Base-by-base conservation (phyloP, 208 protist genomes). In the Leptomonas pyrrhocoris region DNA sequence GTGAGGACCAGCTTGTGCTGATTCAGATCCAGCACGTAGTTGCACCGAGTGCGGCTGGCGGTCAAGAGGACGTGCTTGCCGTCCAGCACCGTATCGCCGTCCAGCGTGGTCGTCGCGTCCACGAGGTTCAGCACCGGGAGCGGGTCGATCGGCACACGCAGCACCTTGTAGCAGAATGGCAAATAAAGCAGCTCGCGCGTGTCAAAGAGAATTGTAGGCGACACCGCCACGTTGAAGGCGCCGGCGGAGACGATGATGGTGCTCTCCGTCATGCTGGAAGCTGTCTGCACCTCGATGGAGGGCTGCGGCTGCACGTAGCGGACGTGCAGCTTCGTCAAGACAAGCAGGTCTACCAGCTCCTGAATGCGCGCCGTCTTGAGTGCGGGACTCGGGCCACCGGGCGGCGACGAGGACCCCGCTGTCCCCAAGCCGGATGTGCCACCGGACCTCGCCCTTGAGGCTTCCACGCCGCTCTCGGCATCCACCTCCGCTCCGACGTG, bases 91-190 rank as follows among this genome's bases (percentile, higher is more conserved):
- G 86, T 36, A 57, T 96, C 85, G 23, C 61, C 59, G 25, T 84
- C 66, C 60, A 96, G 71, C 25, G 64, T 21, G 34, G 86, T 88
- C 40, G 83, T 75, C 18, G 68, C 86, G 18, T 85, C 73, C 25
- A 61, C 63, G 30, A 96, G 74, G 38, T 65, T 66, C 36, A 88
- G 86, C 34, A 92, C 74, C 21, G 82, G 83, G 31, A 90, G 53
- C 3, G 88, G 91, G 31, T 81, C 72, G 19, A 93, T 74, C 0
- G 91, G 91, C 38, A 81, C 53, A 16, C 79, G 84, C 50, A 93
- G 73, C 48, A 93, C 85, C 68, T 89, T 90, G 53, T 73, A 74
- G 57, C 76, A 92, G 69, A 96, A 93, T 46, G 91, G 91, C 27
- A 86, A 65, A 73, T 94, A 94, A 12, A 96, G 76, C 61, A 93